Base-by-base conservation (phyloP, 2,329 filamentous ascomycete species). In the Tolypocladium tundrense region DNA sequence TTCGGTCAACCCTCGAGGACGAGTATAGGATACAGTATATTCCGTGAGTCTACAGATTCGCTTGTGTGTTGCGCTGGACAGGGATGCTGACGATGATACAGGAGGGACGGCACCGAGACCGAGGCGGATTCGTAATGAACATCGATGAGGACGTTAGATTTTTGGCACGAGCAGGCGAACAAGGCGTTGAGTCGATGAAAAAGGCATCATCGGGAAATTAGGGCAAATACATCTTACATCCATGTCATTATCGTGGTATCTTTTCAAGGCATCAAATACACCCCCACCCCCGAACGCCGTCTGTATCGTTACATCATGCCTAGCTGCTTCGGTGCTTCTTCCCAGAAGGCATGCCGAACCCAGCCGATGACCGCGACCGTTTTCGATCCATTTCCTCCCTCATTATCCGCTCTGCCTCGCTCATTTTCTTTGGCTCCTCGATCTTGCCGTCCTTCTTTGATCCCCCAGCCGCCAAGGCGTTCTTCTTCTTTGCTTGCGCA, bases 371-470 rank as follows among this genome's bases (percentile, higher is more conserved):
- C 53, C 83, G 76, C 40, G 78, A 72, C 57, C 86, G 78, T 69
- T 91, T 91, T 62, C 81, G 79, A 65, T 91, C 88, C 72, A 90
- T 80, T 68, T 92, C 88, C 65, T 89, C 87, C 71, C 88, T 90
- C 91, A 96, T 96, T 66, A 94, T 95, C 56, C 88, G 82, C 73
- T 93, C 91, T 3, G 87, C 88, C 68, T 95, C 90, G 66, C 88
- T 93, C 82, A 96, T 93, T 66, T 89, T 94, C 78, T 89, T 91
- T 2, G 85, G 86, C 57, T 81, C 81, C 60, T 84, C 84, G 4
- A 82, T 73, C 13, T 77, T 79, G 39, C 75, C 65, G 1, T 70
- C 61, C 69, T 90, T 90, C 72, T 90, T 90, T 3, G 79, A 75
- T 1, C 82, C 80, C 0, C 75, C 56, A 11, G 19, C 74, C 0